Evolutionary conservation across 2,329 filamentous ascomycete species (phyloP).

Genomic region (Curvularia sp.): DNA sequence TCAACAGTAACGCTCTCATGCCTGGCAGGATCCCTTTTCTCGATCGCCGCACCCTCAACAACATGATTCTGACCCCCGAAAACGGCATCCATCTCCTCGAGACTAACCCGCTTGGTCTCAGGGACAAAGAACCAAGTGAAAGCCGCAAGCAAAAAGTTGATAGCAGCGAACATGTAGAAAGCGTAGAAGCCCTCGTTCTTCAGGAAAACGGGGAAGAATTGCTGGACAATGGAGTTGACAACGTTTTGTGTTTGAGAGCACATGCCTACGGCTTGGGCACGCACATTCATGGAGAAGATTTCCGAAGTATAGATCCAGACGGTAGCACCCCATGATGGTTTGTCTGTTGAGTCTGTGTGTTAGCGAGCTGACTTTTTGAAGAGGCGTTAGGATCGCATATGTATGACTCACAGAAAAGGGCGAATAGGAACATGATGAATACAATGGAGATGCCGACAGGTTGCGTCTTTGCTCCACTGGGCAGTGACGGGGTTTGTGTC

Average conservation of each 20-base stretch:
- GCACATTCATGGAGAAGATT: conserved; percentile 75
- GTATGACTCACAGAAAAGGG: conserved; percentile 62
- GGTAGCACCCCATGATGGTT: conserved; percentile 73
- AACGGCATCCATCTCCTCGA: conserved; percentile 65
- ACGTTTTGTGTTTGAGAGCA: conserved; percentile 65
- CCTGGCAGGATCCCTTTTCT: conserved; percentile 48
- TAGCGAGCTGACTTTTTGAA: conserved; percentile 20
- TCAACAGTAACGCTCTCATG: conserved; percentile 33
- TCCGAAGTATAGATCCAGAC: conserved; percentile 76
- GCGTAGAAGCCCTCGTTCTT: conserved; percentile 64
- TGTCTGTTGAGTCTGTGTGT: conserved; percentile 57
- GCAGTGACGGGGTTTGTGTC: conserved; percentile 62
- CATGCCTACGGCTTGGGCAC: conserved; percentile 74
- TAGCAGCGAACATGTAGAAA: conserved; percentile 63
- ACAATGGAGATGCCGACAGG: conserved; percentile 72
- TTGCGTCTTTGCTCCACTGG: conserved; percentile 62
- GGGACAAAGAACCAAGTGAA: conserved; percentile 56
- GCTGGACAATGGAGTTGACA: conserved; percentile 71
- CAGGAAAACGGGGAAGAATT: conserved; percentile 74
- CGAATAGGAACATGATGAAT: conserved; percentile 71
- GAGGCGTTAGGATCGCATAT: background rate
- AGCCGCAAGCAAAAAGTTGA: conserved; percentile 51
- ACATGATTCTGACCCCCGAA: conserved; percentile 66
- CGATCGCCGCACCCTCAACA: conserved; percentile 61
- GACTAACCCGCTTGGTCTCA: conserved; percentile 55